Percentiles rank a stretch among this genome's conserved stretches.
These are phyloP conservation scores for Exophiala phaeomuriformis DNA, from an alignment of 2,329 filamentous ascomycete genomes.

Conservation along the genomic window DNA sequence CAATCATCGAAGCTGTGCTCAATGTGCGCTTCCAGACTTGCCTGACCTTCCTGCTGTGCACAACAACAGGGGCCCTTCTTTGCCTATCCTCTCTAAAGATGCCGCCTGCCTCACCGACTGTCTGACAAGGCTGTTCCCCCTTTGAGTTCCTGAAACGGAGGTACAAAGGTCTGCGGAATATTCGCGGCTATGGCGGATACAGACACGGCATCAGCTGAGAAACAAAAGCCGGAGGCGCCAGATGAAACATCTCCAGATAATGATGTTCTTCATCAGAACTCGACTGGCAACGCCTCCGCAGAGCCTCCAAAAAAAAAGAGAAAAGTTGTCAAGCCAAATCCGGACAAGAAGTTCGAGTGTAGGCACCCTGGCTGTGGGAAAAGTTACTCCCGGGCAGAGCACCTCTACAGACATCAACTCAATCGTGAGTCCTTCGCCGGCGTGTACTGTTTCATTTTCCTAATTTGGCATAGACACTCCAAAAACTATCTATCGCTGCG, in stretches of 20 bases:
- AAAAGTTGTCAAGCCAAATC: constrained; percentile 39
- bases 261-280: neutral
- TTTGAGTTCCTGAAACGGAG: neutral
- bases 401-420: constrained; percentile 90
- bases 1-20: neutral
- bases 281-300: neutral
- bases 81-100: neutral
- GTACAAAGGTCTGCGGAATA: neutral
- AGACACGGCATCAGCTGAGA: constrained; percentile 7
- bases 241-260: constrained; percentile 9
- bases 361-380: constrained; percentile 83
- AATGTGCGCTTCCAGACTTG: neutral
- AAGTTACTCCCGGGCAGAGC: constrained; percentile 92
- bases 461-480: constrained; percentile 59
- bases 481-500: constrained; percentile 90
- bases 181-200: constrained; percentile 15
- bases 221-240: constrained; percentile 11
- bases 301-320: constrained; percentile 36
- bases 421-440: constrained; percentile 59
- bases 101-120: neutral
- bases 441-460: neutral
- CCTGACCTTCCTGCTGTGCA: neutral
- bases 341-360: constrained; percentile 62
- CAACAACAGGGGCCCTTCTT: neutral
- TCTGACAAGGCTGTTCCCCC: constrained; percentile 1